phyloP scores from a whole-genome alignment of 2,329 filamentous ascomycete genomes.

The Claviceps arundinis region DNA sequence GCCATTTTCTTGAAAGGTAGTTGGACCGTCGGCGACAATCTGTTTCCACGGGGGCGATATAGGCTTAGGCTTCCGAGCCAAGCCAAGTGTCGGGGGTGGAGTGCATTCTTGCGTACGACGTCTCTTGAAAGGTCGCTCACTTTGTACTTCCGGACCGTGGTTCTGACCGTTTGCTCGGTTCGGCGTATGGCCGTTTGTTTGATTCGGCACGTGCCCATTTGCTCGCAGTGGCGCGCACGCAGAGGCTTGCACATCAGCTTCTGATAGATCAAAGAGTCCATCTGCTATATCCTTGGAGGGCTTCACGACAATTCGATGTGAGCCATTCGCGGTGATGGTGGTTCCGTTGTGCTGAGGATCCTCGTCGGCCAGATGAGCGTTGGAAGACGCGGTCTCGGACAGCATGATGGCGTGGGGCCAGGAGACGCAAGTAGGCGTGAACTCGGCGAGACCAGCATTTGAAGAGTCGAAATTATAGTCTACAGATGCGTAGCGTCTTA shows the following conservation, averaged over 20 bases:
- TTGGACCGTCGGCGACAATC: constrained; percentile 71
- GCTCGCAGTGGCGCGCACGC: constrained; percentile 12
- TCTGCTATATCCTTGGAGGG: constrained; percentile 8
- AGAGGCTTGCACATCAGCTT: constrained; percentile 9
- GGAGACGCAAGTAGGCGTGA: constrained; percentile 33
- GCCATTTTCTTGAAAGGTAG: constrained; percentile 66
- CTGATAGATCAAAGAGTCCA: constrained; percentile 6
- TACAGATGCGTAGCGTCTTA: constrained; percentile 33
- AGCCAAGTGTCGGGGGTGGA: constrained; percentile 20
- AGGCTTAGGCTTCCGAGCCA: constrained; percentile 31
- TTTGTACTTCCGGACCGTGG: constrained; percentile 23
- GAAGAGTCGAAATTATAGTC: constrained; percentile 41
- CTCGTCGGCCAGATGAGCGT: constrained; percentile 23
- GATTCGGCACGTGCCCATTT: constrained; percentile 24
- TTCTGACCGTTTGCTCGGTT: constrained; percentile 46
- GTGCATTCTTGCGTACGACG: constrained; percentile 43
- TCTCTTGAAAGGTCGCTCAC: constrained; percentile 48
- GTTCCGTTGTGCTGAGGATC: constrained; percentile 14
- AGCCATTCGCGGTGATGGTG: constrained; percentile 12
- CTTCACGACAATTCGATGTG: constrained; percentile 10
- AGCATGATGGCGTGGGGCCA: constrained; percentile 36
- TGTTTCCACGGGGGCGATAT: constrained; percentile 91
- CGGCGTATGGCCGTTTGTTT: constrained; percentile 19
- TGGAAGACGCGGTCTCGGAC: constrained; percentile 47
- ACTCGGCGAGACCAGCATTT: constrained; percentile 46